Evolutionary conservation across 306 rosid genomes (phyloP).

Genomic region (Potentilla sterilis): DNA sequence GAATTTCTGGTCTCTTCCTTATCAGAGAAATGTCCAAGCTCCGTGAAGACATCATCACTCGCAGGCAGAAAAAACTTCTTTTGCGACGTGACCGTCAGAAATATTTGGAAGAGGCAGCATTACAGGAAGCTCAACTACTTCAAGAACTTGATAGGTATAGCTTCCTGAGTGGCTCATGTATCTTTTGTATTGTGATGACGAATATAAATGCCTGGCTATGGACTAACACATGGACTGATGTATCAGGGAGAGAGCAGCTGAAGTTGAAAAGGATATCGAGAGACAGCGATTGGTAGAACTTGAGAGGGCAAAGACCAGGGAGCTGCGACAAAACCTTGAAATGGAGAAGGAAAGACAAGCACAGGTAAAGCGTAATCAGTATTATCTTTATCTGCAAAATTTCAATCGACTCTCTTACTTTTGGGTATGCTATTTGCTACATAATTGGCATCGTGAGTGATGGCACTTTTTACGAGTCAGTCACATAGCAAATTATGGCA

Average conservation of each 20-base stretch:
- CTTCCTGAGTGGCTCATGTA: constrained; percentile 22
- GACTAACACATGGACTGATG: neutral
- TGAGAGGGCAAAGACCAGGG: constrained; percentile 90
- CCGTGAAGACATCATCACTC: constrained; percentile 63
- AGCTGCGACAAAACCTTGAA: constrained; percentile 82
- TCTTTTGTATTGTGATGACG: constrained; percentile 16
- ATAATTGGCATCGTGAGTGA: neutral
- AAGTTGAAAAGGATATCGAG: constrained; percentile 82
- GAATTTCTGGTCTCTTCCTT: constrained; percentile 14
- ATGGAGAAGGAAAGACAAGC: constrained; percentile 91
- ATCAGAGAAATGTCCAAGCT: constrained; percentile 70
- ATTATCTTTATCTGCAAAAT: neutral
- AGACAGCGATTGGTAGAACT: constrained; percentile 76
- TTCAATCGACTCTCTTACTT: neutral
- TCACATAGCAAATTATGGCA: too few species aligned
- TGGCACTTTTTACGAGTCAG: neutral
- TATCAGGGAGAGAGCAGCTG: constrained; percentile 71
- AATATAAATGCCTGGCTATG: neutral
- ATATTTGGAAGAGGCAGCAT: constrained; percentile 67
- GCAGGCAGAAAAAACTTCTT: constrained; percentile 70
- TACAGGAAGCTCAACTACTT: constrained; percentile 72
- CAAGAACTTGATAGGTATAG: constrained; percentile 85
- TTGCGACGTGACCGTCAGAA: constrained; percentile 69
- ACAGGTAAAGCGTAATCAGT: constrained; percentile 47
- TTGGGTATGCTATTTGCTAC: neutral